Percentiles rank a stretch among this genome's conserved stretches.
These are phyloP conservation scores for Spinellus fusiger DNA, from an alignment of 192 early-diverging fungal genomes.

Conservation along the genomic window DNA sequence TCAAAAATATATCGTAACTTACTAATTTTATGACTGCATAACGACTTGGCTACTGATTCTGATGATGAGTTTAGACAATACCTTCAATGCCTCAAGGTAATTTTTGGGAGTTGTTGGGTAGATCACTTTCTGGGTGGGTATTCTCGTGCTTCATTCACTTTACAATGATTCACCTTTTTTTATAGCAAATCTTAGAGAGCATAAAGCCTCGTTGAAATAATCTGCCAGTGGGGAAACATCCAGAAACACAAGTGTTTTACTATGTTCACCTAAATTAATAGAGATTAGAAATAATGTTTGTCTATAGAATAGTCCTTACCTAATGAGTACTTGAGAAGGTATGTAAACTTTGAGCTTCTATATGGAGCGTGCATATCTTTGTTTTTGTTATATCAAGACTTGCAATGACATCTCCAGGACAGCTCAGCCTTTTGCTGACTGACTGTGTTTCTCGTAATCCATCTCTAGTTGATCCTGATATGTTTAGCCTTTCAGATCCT, in stretches of 20 bases:
- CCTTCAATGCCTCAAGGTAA: no score
- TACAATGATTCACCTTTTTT: no score
- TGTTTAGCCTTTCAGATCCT: conserved; percentile 83
- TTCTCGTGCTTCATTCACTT: no score
- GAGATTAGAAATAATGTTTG: background rate
- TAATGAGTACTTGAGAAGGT: conserved; percentile 62
- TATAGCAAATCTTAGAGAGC: conserved; percentile 92
- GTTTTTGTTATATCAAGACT: conserved; percentile 75
- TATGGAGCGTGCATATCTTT: conserved; percentile 78
- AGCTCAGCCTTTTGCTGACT: conserved; percentile 93
- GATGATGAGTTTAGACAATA: no score
- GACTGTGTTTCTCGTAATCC: conserved; percentile 87
- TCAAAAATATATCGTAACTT: no score
- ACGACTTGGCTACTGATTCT: no score
- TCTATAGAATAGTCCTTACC: conserved; percentile 10
- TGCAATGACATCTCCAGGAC: conserved; percentile 85
- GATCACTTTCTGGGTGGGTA: no score
- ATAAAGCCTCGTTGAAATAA: conserved; percentile 80
- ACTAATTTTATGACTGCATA: no score
- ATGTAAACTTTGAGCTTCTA: conserved; percentile 87
- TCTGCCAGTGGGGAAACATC: conserved; percentile 82
- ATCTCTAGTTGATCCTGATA: conserved; percentile 80
- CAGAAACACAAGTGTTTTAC: conserved; percentile 98
- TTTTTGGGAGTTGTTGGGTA: no score
- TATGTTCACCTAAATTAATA: conserved; percentile 66